phyloP scores from a whole-genome alignment of 306 rosid genomes.

The Casuarina cunninghamiana region DNA sequence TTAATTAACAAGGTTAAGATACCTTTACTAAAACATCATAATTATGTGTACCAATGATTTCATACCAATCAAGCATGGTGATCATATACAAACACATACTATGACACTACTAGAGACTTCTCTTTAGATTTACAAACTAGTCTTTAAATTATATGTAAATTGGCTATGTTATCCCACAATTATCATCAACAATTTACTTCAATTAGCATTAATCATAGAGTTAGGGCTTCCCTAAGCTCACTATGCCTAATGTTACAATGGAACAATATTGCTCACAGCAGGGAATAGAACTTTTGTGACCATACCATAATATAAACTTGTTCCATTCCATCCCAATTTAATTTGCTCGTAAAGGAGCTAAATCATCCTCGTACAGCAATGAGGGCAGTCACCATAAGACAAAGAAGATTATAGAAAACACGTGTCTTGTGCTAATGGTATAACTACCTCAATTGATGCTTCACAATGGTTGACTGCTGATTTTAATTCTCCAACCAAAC shows the following conservation, averaged over 20 bases:
- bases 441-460: conserved; percentile 73
- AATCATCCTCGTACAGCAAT: not conserved
- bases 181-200: not conserved
- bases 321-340: no score
- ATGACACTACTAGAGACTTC: no score
- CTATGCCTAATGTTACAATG: not conserved
- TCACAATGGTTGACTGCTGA: conserved; percentile 61
- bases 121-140: no score
- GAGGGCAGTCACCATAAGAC: conserved; percentile 1
- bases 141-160: not conserved
- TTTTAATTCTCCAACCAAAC: conserved; percentile 56
- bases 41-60: no score
- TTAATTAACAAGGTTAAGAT: no score
- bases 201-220: not conserved
- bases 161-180: not conserved
- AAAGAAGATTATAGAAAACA: conserved; percentile 18
- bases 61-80: no score
- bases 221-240: not conserved
- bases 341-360: not conserved
- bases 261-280: not conserved
- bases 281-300: not conserved
- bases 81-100: no score
- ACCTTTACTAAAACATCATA: no score
- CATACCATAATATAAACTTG: no score
- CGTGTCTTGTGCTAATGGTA: not conserved